Base-by-base conservation (phyloP, 192 early-diverging fungal species). In the Coemansia sp. region DNA sequence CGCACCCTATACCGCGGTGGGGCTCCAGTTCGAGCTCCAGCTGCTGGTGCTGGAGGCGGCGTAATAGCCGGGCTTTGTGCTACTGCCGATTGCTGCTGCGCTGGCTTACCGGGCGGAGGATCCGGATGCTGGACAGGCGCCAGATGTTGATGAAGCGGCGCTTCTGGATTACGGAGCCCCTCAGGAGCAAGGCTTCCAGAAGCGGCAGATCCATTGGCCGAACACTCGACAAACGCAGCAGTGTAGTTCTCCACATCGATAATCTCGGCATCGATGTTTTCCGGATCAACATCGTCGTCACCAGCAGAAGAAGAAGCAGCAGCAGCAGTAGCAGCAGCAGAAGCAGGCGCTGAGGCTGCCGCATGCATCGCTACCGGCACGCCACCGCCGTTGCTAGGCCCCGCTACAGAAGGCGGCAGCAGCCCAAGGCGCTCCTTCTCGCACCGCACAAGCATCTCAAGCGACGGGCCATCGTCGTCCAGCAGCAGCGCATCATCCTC, bases 391-490 rank as follows among this genome's bases (percentile, higher is more conserved):
- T 16, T 20, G 18, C 15, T 8, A 7, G 46, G 0, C 20, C 15
- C 14, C 7, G 21, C 6, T 0, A 6, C 49, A 52, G 51, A 26
- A 12, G 45, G 38, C 34, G 71, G 67, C 5, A 67, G 12, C 59
- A 67, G 61, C 2, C 77, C 77, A 23, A 78, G 64, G 1, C 77
- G 67, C 52, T 71, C 67, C 61, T 70, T 56, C 34, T 78, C 77
- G 30, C 30, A 41, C 15, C 41, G 45, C 18, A 73, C 46, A 51
- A 70, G 36, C 1, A 38, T 41, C 11, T 69, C 33, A 0, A 78
- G 39, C 49, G 34, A 30, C 18, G 51, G 23, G 2, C 49, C 49
- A 21, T 23, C 21, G 21, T 64, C 76, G 9, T 55, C 71, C 1
- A 46, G 35, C 18, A 53, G 56, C 46, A 71, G 15, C 1, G 61